These are phyloP conservation scores for Stephanodiscus minutulus DNA, from an alignment of 108 stramenopile species.

Conservation along the genomic window DNA sequence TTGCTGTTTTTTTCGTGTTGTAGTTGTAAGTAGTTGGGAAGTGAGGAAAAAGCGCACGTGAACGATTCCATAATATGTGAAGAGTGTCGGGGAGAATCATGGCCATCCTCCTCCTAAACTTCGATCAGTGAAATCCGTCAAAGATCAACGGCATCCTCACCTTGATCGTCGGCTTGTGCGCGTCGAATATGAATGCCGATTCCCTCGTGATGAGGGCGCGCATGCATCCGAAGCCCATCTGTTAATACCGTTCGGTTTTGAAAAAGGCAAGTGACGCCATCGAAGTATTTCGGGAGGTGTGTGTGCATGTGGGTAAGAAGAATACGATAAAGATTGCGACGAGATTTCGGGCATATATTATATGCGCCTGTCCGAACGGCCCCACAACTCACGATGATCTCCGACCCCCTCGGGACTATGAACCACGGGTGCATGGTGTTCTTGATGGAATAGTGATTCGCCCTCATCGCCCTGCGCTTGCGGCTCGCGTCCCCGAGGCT, in stretches of 20 bases:
- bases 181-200: slow-evolving; percentile 74
- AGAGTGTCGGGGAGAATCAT: neutral
- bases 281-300: too few species aligned
- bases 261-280: slow-evolving; percentile 1
- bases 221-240: slow-evolving; percentile 62
- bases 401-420: slow-evolving; percentile 72
- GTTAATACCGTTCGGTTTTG: too few species aligned
- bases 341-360: neutral
- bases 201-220: slow-evolving; percentile 71
- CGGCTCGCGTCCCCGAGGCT: slow-evolving; percentile 47
- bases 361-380: neutral
- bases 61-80: neutral
- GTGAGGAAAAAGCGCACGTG: neutral
- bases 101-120: neutral
- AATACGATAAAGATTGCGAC: too few species aligned
- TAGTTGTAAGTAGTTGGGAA: too few species aligned
- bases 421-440: slow-evolving; percentile 57
- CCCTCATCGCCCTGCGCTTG: slow-evolving; percentile 29
- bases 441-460: slow-evolving; percentile 38
- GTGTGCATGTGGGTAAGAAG: too few species aligned
- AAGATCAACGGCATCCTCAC: slow-evolving; percentile 37
- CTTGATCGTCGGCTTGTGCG: slow-evolving; percentile 62
- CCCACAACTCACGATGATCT: slow-evolving; percentile 62
- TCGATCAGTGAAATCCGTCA: slow-evolving; percentile 1
- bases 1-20: slow-evolving; percentile 20